Percentiles rank a stretch among this genome's conserved stretches.
Evolutionary conservation across 2,329 filamentous ascomycete genomes (phyloP).

Genomic region (Malbranchea cinnamomea): DNA sequence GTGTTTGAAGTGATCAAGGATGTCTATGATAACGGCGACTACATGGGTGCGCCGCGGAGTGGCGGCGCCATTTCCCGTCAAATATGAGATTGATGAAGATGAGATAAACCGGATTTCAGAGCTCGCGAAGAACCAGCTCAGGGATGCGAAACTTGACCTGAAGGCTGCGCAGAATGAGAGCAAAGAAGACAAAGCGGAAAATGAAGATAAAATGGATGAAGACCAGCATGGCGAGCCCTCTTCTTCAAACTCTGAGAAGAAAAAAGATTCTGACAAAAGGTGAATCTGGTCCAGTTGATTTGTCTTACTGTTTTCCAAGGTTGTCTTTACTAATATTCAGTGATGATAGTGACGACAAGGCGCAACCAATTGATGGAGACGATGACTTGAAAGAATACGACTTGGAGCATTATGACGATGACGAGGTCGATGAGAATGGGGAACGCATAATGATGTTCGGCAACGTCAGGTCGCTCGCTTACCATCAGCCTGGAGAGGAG

Average conservation of each 20-base stretch:
- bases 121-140: constrained; percentile 63
- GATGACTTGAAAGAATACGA: constrained; percentile 94
- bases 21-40: constrained; percentile 60
- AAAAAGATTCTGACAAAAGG: constrained; percentile 10
- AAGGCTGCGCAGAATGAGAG: constrained; percentile 48
- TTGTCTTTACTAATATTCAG: background rate
- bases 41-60: constrained; percentile 65
- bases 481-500: constrained; percentile 85
- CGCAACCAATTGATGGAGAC: constrained; percentile 34
- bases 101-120: constrained; percentile 63
- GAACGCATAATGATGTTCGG: constrained; percentile 85
- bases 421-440: constrained; percentile 49
- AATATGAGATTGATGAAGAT: constrained; percentile 60
- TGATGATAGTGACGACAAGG: background rate
- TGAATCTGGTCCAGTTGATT: constrained; percentile 5
- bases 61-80: constrained; percentile 58
- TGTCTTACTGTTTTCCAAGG: background rate
- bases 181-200: constrained; percentile 20
- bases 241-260: constrained; percentile 13
- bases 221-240: constrained; percentile 13
- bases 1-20: constrained; percentile 9
- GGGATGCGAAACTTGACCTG: constrained; percentile 81
- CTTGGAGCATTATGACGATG: constrained; percentile 87
- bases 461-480: constrained; percentile 83
- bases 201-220: constrained; percentile 25